Base-by-base conservation (phyloP, 345 rosid species). In the Eucalyptus rudis region DNA sequence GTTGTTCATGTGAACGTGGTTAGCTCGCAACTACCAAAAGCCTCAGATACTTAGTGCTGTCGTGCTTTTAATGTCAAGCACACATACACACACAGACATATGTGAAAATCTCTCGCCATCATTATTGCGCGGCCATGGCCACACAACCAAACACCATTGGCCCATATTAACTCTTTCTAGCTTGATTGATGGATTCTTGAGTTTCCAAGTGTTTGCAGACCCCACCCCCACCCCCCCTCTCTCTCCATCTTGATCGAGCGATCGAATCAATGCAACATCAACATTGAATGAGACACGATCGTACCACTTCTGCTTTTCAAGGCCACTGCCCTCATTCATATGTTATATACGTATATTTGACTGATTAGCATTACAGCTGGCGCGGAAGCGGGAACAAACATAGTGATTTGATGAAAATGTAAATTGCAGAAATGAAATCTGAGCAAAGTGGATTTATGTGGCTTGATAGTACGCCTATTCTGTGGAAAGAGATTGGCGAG, bases 1-100 rank as follows among this genome's bases (percentile, higher is more conserved):
- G 87, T 86, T 87, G 85, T 88, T 88, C 93, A 92, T 91, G 96
- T 92, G 95, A 91, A 87, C 90, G 87, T 88, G 85, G 89, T 89
- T 90, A 89, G 90, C 92, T 88, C 87, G 56, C 95, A 91, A 86
- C 93, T 87, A 91, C 94, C 94, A 52, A 87, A 51, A 31, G 89
- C 88, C 91, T 89, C 88, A 66, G 83, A 76, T 36, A 36, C 83
- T 36, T 76, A 76, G 44, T 83, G 86, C 68, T 51, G 24, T 43
- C 49, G 43, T 36, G 43, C 81, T 29, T 86, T 90, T 68, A 89
- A 87, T 92, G 88, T 86, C 79, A 51, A 89, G 88, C 87, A 90
- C 90, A 86, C 17, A 14, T 43, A 11, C 58, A 62, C 88, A 68
- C 51, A 59, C 86, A 68, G 47, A 87, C 45, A 50, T 51, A 33